Conservation (phyloP, 139 green algal genomes). For the Eudorina sp. region DNA sequence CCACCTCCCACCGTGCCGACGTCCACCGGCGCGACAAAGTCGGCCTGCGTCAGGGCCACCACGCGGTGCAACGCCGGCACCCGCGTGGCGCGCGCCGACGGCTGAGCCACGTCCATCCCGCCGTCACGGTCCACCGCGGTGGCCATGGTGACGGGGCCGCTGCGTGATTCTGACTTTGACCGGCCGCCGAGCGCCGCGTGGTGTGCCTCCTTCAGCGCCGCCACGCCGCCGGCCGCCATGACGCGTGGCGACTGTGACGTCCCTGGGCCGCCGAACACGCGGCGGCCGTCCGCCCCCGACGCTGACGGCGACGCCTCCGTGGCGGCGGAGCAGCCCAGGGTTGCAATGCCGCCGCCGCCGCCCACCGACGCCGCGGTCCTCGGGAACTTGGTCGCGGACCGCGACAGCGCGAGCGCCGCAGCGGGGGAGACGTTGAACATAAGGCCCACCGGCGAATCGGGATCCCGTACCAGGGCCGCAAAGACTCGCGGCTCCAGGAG, state of each 20-base stretch:
- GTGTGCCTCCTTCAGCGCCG: no score
- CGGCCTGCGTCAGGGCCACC: not conserved
- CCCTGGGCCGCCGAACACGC: not conserved
- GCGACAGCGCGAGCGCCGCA: not conserved
- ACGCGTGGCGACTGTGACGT: not conserved
- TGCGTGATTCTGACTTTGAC: no score
- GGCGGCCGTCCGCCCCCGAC: not conserved
- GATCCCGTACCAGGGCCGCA: constrained; percentile 19
- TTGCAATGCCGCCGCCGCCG: no score
- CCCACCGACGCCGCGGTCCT: not conserved
- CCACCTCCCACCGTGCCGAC: not conserved
- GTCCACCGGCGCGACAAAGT: not conserved
- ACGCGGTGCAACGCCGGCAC: not conserved
- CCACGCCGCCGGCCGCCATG: no score
- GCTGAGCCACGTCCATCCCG: no score
- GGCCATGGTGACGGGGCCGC: not conserved
- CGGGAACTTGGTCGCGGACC: not conserved
- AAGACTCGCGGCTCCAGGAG: constrained; percentile 8
- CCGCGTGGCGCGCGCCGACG: not conserved
- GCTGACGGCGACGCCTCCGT: not conserved
- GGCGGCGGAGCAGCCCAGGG: not conserved
- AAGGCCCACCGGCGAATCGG: not conserved
- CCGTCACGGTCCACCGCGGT: not conserved
- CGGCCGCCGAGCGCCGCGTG: no score
- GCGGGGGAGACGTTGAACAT: not conserved